A percentile compares a stretch with the other conserved stretches of the same genome.
Evolutionary conservation across 306 rosid genomes (phyloP).

Genomic region (Erythrophleum fordii): DNA sequence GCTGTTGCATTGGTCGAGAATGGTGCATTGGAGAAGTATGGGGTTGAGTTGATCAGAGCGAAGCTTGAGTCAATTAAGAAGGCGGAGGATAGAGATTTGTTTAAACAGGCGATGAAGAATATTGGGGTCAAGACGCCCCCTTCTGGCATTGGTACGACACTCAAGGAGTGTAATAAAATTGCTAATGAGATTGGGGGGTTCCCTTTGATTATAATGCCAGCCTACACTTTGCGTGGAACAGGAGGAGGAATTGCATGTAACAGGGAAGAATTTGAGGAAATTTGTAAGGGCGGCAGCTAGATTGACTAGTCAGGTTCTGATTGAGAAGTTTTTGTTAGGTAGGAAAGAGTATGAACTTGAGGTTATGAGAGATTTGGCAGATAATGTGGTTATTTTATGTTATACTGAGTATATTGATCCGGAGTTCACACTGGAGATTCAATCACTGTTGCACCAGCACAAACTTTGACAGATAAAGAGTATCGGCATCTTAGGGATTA

Average conservation of each 20-base stretch:
- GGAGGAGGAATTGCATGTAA: conserved; percentile 95
- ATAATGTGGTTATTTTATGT: conserved; percentile 87
- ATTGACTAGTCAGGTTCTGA: conserved; percentile 76
- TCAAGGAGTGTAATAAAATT: conserved; percentile 62
- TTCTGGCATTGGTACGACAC: conserved; percentile 65
- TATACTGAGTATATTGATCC: conserved; percentile 95
- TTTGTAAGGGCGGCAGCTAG: conserved; percentile 94
- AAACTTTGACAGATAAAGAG: conserved; percentile 91
- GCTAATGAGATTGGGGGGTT: conserved; percentile 67
- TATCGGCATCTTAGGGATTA: conserved; percentile 84
- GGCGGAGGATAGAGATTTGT: conserved; percentile 86
- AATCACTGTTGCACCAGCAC: conserved; percentile 91
- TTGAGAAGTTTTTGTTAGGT: conserved; percentile 87
- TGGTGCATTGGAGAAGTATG: conserved; percentile 68
- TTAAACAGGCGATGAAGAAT: conserved; percentile 82
- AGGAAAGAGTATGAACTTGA: conserved; percentile 97
- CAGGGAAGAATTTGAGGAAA: conserved; percentile 71
- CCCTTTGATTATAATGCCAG: conserved; percentile 80
- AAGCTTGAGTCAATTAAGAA: conserved; percentile 88
- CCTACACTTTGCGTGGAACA: conserved; percentile 83
- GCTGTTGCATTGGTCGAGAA: conserved; percentile 79
- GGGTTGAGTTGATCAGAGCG: conserved; percentile 82
- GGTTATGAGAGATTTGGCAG: conserved; percentile 96
- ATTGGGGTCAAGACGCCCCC: conserved; percentile 84
- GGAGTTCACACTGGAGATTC: conserved; percentile 96